These are phyloP conservation scores for Phanerochaete sordida DNA, from an alignment of 768 basidiomycete genomes.

Conservation along the genomic window DNA sequence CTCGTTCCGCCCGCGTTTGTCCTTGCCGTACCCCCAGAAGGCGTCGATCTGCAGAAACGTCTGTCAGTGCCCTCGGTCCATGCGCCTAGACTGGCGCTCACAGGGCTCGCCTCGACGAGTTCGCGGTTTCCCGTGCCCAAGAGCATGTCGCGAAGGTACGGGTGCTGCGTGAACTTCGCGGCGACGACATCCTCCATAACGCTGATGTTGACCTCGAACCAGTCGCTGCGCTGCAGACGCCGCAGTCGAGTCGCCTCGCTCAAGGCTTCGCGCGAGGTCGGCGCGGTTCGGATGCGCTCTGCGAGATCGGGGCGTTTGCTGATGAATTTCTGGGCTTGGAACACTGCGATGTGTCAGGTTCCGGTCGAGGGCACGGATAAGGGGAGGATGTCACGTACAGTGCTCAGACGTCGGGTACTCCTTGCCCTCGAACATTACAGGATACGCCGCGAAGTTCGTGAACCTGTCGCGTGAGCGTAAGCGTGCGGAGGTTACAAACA, in stretches of 20 bases:
- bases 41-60: constrained; percentile 39
- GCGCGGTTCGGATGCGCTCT: constrained; percentile 10
- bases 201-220: constrained; percentile 11
- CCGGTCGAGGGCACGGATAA: not conserved
- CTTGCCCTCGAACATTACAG: not conserved
- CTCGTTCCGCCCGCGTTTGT: constrained; percentile 66
- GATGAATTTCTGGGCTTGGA: constrained; percentile 14
- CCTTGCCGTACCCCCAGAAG: constrained; percentile 72
- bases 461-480: not conserved
- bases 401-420: not conserved
- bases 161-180: constrained; percentile 10
- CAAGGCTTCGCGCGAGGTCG: constrained; percentile 9
- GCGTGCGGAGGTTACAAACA: no score
- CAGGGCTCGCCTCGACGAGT: constrained; percentile 9
- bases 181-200: constrained; percentile 9
- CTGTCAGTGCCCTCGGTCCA: not conserved
- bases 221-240: constrained; percentile 1
- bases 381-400: not conserved
- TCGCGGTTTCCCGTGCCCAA: constrained; percentile 3
- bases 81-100: not conserved
- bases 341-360: not conserved
- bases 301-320: constrained; percentile 7
- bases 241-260: constrained; percentile 8
- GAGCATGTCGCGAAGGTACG: not conserved
- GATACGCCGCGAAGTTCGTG: constrained; percentile 5